Conservation (phyloP, 129 eudicot species). For the Heracleum sosnowskyi region DNA sequence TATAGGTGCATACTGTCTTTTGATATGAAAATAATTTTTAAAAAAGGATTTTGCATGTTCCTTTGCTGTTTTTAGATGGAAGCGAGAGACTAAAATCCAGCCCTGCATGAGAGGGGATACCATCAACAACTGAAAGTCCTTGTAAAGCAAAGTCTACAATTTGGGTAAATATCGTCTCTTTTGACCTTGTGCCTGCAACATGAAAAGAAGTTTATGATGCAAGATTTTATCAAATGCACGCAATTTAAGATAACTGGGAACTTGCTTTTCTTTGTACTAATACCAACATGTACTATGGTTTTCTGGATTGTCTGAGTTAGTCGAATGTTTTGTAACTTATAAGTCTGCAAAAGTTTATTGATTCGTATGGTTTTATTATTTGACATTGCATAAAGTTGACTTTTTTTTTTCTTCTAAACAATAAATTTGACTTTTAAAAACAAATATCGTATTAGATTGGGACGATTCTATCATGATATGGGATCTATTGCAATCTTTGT, state of each 20-base stretch:
- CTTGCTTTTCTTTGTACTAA: not conserved
- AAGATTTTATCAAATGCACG: not conserved
- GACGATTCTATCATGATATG: not conserved
- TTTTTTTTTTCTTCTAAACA: no score
- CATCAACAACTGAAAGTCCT: slow-evolving; percentile 74
- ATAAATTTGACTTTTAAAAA: not conserved
- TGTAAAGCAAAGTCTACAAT: slow-evolving; percentile 78
- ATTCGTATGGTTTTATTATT: not conserved
- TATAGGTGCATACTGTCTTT: no score
- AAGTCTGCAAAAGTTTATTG: not conserved
- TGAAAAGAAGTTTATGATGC: not conserved
- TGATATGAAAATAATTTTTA: no score
- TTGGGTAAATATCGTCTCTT: slow-evolving; percentile 46
- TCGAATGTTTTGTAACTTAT: no score
- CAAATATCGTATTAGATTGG: not conserved
- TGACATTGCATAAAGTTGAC: not conserved
- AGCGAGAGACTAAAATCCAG: slow-evolving; percentile 66
- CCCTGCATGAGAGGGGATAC: slow-evolving; percentile 80
- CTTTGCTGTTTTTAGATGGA: slow-evolving; percentile 53
- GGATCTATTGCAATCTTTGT: not conserved
- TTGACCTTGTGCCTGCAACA: slow-evolving; percentile 5
- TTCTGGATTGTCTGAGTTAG: no score
- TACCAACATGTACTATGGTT: not conserved
- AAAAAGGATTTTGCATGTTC: slow-evolving; percentile 9
- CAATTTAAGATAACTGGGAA: not conserved